Evolutionary conservation across 495 filamentous ascomycete genomes (phyloP).

Genomic region (Oleoguttula mirabilis): DNA sequence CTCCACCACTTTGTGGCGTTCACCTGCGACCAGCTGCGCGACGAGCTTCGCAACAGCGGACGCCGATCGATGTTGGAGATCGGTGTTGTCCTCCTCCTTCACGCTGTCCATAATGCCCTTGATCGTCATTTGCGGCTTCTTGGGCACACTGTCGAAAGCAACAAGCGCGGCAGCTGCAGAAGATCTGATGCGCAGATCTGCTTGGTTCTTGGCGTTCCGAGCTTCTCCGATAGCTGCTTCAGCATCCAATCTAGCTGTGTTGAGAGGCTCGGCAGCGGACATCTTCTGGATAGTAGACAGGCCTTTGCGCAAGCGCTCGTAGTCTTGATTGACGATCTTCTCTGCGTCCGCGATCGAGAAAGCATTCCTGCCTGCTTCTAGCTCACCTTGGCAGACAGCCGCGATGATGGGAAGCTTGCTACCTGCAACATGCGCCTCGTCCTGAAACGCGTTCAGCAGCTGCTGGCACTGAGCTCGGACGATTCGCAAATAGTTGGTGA

Average conservation of each 20-base stretch:
- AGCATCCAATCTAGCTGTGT: slow-evolving; percentile 57
- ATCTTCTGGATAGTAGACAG: slow-evolving; percentile 75
- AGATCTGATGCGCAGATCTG: slow-evolving; percentile 76
- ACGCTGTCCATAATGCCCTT: slow-evolving; percentile 97
- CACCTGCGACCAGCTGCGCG: slow-evolving; percentile 64
- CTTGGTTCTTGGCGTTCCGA: slow-evolving; percentile 59
- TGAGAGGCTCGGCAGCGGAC: slow-evolving; percentile 59
- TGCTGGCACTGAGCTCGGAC: slow-evolving; percentile 83
- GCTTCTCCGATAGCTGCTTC: slow-evolving; percentile 65
- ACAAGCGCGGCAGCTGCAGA: slow-evolving; percentile 80
- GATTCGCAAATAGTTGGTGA: slow-evolving; percentile 75
- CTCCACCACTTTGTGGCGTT: slow-evolving; percentile 69
- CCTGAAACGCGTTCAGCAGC: slow-evolving; percentile 76
- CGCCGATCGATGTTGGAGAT: slow-evolving; percentile 81
- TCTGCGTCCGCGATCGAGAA: slow-evolving; percentile 83
- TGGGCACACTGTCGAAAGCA: slow-evolving; percentile 72
- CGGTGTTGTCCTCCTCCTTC: slow-evolving; percentile 84
- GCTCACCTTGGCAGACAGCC: slow-evolving; percentile 82
- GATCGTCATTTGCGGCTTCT: slow-evolving; percentile 81
- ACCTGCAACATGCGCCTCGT: slow-evolving; percentile 63
- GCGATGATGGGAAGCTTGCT: slow-evolving; percentile 66
- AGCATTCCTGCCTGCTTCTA: slow-evolving; percentile 75
- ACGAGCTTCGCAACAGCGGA: slow-evolving; percentile 71
- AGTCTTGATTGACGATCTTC: slow-evolving; percentile 70
- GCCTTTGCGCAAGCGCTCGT: slow-evolving; percentile 70